A percentile compares a stretch with the other conserved stretches of the same genome.
These are phyloP conservation scores for Mycena sp. DNA, from an alignment of 1,284 basidiomycete genomes.

Conservation along the genomic window DNA sequence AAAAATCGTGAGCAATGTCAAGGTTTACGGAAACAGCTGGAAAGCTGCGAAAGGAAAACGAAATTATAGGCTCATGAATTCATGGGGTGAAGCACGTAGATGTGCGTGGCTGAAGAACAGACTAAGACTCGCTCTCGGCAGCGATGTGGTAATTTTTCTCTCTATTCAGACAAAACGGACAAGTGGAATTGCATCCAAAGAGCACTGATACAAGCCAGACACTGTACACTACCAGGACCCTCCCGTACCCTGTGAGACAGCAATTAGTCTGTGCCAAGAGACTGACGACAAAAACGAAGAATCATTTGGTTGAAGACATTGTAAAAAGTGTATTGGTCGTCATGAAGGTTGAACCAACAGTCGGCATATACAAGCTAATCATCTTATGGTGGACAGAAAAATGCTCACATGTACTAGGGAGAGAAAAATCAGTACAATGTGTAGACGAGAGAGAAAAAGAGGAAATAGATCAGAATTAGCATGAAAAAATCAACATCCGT, in stretches of 20 bases:
- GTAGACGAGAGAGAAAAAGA: slow-evolving; percentile 1
- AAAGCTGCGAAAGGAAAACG: no score
- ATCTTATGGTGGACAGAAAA: slow-evolving; percentile 7
- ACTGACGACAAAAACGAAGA: not conserved
- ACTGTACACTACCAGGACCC: no score
- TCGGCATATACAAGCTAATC: slow-evolving; percentile 24
- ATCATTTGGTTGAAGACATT: slow-evolving; percentile 57
- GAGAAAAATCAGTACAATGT: slow-evolving; percentile 19
- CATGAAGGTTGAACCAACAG: slow-evolving; percentile 29
- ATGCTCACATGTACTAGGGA: slow-evolving; percentile 29
- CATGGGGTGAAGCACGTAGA: no score
- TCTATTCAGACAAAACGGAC: no score
- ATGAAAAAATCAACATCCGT: slow-evolving; percentile 52
- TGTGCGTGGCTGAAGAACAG: no score
- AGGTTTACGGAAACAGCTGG: no score
- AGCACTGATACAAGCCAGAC: no score
- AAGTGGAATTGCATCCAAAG: no score
- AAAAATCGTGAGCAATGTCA: no score
- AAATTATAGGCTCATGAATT: no score
- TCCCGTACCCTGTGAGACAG: not conserved
- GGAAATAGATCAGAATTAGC: slow-evolving; percentile 78
- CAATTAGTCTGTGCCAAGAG: slow-evolving; percentile 11
- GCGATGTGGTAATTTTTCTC: no score
- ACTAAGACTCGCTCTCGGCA: no score
- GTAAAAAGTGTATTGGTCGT: slow-evolving; percentile 37